phyloP scores from a whole-genome alignment of 78 protist genomes.

The Polysphondylium violaceum region DNA sequence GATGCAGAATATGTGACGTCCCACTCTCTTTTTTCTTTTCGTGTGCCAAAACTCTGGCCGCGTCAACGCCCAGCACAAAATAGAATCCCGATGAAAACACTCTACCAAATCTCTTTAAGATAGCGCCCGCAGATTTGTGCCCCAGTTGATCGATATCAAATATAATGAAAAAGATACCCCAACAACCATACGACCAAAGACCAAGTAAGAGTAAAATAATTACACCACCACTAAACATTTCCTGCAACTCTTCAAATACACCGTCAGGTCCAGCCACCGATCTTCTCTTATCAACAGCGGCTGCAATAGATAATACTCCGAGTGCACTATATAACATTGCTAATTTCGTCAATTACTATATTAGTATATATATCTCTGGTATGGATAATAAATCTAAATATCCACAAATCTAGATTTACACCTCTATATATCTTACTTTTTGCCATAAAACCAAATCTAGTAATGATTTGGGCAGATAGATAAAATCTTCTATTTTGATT shows the following conservation, averaged over 20 bases:
- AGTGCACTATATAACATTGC: constrained; percentile 36
- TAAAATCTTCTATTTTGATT: constrained; percentile 24
- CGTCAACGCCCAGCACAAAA: constrained; percentile 72
- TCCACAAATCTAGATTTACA: too few species aligned
- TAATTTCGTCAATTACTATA: neutral
- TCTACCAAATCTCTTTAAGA: constrained; percentile 63
- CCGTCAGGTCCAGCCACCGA: constrained; percentile 38
- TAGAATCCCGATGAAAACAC: constrained; percentile 61
- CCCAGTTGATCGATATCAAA: constrained; percentile 73
- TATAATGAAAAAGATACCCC: constrained; percentile 49
- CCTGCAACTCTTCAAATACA: constrained; percentile 64
- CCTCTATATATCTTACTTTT: constrained; percentile 21
- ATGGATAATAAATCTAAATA: too few species aligned
- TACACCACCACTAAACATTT: constrained; percentile 64
- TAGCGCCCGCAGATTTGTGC: constrained; percentile 38
- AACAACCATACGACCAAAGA: constrained; percentile 59
- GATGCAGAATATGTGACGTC: constrained; percentile 24
- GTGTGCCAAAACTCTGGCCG: constrained; percentile 29
- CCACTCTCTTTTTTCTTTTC: constrained; percentile 15
- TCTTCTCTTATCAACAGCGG: constrained; percentile 70
- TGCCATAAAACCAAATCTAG: constrained; percentile 52
- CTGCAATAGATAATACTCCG: constrained; percentile 47
- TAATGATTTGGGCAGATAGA: constrained; percentile 56
- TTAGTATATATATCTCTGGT: neutral
- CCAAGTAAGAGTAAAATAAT: constrained; percentile 33